Evolutionary conservation across 352 stramenopile species (phyloP).

Genomic region (Pythium monospermum): DNA sequence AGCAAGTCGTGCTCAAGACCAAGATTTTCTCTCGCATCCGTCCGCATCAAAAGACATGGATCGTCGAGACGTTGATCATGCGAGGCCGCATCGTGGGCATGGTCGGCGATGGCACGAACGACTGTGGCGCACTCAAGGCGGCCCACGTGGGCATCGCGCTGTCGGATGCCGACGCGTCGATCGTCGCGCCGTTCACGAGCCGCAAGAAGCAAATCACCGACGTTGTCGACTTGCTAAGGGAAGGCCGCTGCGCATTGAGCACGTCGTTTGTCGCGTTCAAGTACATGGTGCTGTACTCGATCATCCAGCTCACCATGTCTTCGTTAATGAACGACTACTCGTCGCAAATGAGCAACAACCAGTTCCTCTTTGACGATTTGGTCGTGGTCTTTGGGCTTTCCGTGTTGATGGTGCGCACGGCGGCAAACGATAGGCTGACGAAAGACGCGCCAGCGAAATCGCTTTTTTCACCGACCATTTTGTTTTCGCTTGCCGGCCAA

Average conservation of each 20-base stretch:
- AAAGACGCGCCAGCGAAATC: slow-evolving; percentile 47
- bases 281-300: slow-evolving; percentile 91
- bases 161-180: slow-evolving; percentile 83
- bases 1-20: slow-evolving; percentile 44
- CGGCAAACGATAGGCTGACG: slow-evolving; percentile 30
- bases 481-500: slow-evolving; percentile 56
- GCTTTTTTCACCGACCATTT: slow-evolving; percentile 54
- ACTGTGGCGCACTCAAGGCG: slow-evolving; percentile 88
- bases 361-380: slow-evolving; percentile 79
- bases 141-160: slow-evolving; percentile 89
- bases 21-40: slow-evolving; percentile 73
- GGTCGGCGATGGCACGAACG: slow-evolving; percentile 78
- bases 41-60: slow-evolving; percentile 78
- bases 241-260: slow-evolving; percentile 87
- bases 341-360: slow-evolving; percentile 70
- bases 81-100: slow-evolving; percentile 54
- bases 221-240: slow-evolving; percentile 77
- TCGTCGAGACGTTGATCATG: slow-evolving; percentile 64
- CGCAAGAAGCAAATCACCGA: slow-evolving; percentile 77
- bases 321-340: slow-evolving; percentile 56
- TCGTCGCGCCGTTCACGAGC: slow-evolving; percentile 90
- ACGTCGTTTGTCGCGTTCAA: slow-evolving; percentile 88
- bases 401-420: slow-evolving; percentile 67
- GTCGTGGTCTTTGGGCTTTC: slow-evolving; percentile 66
- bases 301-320: slow-evolving; percentile 77